These are phyloP conservation scores for Penicillium sp. DNA, from an alignment of 2,329 filamentous ascomycete genomes.

Conservation along the genomic window DNA sequence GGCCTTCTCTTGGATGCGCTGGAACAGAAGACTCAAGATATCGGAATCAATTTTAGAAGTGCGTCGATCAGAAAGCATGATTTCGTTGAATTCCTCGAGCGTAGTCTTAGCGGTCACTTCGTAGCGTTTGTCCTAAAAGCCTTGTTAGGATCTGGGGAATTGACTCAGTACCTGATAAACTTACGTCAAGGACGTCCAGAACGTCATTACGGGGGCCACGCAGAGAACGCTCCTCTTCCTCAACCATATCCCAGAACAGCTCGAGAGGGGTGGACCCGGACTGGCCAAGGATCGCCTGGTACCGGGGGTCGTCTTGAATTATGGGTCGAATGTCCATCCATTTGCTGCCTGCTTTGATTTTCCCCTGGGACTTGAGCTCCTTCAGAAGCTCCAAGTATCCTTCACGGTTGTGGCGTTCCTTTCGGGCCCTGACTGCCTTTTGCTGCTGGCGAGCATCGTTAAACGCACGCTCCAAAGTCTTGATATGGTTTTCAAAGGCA, in stretches of 20 bases:
- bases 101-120: conserved; percentile 85
- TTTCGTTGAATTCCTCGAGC: conserved; percentile 81
- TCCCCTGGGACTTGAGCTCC: conserved; percentile 73
- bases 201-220: conserved; percentile 80
- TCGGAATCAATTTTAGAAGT: conserved; percentile 86
- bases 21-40: conserved; percentile 78
- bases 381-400: conserved; percentile 73
- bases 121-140: conserved; percentile 77
- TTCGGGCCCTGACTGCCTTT: conserved; percentile 76
- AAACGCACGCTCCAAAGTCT: conserved; percentile 83
- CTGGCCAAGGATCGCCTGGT: conserved; percentile 80
- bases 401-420: conserved; percentile 85
- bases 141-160: conserved; percentile 40
- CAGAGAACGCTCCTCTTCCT: conserved; percentile 89
- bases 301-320: conserved; percentile 80
- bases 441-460: conserved; percentile 89
- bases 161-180: conserved; percentile 36
- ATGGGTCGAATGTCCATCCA: conserved; percentile 80
- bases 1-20: conserved; percentile 85
- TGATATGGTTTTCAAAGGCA: conserved; percentile 94
- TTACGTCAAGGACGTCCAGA: conserved; percentile 83
- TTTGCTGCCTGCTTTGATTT: conserved; percentile 86
- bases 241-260: conserved; percentile 92
- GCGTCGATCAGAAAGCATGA: conserved; percentile 83
- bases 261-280: conserved; percentile 83